Evolutionary conservation across 2,329 filamentous ascomycete genomes (phyloP), one percentile per base, ranked within the genome.

Genomic region (Alternaria rosae): DNA sequence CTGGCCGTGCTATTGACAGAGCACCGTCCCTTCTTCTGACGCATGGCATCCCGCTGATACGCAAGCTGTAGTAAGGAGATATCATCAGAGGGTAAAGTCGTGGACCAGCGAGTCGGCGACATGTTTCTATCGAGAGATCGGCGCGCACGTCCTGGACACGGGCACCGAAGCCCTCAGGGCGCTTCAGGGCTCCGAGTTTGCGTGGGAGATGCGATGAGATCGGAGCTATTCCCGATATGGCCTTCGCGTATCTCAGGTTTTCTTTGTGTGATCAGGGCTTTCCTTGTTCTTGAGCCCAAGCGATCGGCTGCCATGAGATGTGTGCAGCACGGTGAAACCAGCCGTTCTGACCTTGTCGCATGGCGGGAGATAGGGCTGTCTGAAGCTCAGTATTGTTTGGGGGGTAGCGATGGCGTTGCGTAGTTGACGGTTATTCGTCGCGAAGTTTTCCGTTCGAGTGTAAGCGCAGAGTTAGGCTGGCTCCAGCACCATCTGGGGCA

Each of bases 231-330:
- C 64, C 59, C 25, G 50, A 64, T 62, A 15, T 15, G 32, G 17
- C 17, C 7, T 41, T 68, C 66, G 66, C 66, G 58, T 68, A 68
- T 68, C 66, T 68, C 38, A 17, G 23, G 23, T 21, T 28, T 45
- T 44, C 13, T 13, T 12, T 20, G 4, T 23, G 13, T 26, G 8
- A 25, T 43, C 42, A 52, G 55, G 55, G 48, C 35, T 3, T 47
- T 35, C 63, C 60, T 60, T 48, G 63, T 52, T n/a, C 17, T 6
- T 23, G 30, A 13, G 20, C 51, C 5, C 13, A 38, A 41, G 41
- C 28, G 52, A 57, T 59, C 28, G 53, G 28, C 28, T 26, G 23
- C 32, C 32, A 50, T n/a, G 55, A 51, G 47, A 52, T 53, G 62
- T 42, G 20, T 60, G 57, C 32, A 57, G 55, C 59, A 44, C 43